Evolutionary conservation across 2,329 filamentous ascomycete species (phyloP), one percentile per base, ranked within the genome.

Genomic region (Fusarium irregulare): DNA sequence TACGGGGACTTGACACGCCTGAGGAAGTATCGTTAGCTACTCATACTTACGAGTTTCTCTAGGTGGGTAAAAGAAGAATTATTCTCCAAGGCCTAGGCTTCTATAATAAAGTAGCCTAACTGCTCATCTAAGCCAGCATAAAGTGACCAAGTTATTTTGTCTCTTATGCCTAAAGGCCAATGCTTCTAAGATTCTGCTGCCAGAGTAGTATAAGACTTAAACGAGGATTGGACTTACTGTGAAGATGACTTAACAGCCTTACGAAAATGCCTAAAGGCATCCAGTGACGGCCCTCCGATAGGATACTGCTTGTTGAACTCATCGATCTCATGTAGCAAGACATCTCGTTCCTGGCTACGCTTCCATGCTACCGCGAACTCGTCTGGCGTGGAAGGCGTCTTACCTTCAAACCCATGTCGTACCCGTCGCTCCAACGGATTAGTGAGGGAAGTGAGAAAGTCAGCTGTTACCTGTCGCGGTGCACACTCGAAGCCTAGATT

Each of bases 391-490:
- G 76, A 71, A 0, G 80, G 80, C 0, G 78, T 77, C 0, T 68
- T 71, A 8, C 69, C 71, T 61, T 80, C 76, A 28, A 76, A 80
- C 0, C 80, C 80, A 0, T 72, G 70, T 23, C 74, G 72, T 1
- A 78, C 63, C 21, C 76, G 62, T 21, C 80, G 76, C 47, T 82
- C 80, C 2, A 73, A 64, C 0, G 79, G 77, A 25, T 75, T 78
- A 1, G 84, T 86, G 41, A 87, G 82, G 0, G 84, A 84, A 1
- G 73, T 93, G 20, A 93, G 77, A 77, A 93, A 93, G 73, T 93
- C 91, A 1, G 91, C 88, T 1, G 90, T 92, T 0, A 91, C 93
- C 71, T 89, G 81, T 28, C 82, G 74, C 0, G 77, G 74, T 1
- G 81, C 81, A 28, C 78, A 91, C 13, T 87, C 82, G 65, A 92